Base-by-base conservation (phyloP, 129 eudicot genomes). In the Artemisia tridentata region DNA sequence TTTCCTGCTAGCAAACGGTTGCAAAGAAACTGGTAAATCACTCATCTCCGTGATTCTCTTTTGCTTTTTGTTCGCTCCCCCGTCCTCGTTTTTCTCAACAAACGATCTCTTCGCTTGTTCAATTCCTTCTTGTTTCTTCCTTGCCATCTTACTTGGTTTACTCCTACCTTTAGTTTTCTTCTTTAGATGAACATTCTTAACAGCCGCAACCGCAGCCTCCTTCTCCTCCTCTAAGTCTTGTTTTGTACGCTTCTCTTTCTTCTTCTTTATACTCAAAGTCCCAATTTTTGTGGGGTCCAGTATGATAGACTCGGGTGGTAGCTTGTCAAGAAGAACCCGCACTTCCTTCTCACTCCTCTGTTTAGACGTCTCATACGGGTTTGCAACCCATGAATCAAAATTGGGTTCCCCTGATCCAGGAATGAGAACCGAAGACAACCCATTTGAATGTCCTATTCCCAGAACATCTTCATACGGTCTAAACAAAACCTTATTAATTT, bases 331-430 rank as follows among this genome's bases (percentile, higher is more conserved):
- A 29, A 92, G 88, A 53, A 89, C 67, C 50, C 83, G 85, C 23
- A 92, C 81, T 68, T 92, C 98, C 86, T 87, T 92, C 80, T 92
- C 98, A 19, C 86, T 80, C 68, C 98, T 71, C 71, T 92, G 96
- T 55, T 89, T 92, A 16, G 81, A 52, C 4, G 95, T 92, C 69
- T 92, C 98, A 11, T 56, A 92, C 0, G 98, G 98, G 47, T 92
- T 92, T 0, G 98, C 98, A 48, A 92, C 96, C 95, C 92, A 86
- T n/a, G 91, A 81, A 23, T 92, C 98, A 6, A 92, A 89, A 68
- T 92, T 89, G 50, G 98, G 95, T 62, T 92, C 98, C 2, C 98
- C 98, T 0, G 98, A 85, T 27, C 98, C 98, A 0, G 98, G 98
- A 65, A 92, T 73, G 34, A 92, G 80, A 72, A 92, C 75, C 0